Conservation (phyloP, 2,329 filamentous ascomycete species). For the Fragosphaeria purpurea region DNA sequence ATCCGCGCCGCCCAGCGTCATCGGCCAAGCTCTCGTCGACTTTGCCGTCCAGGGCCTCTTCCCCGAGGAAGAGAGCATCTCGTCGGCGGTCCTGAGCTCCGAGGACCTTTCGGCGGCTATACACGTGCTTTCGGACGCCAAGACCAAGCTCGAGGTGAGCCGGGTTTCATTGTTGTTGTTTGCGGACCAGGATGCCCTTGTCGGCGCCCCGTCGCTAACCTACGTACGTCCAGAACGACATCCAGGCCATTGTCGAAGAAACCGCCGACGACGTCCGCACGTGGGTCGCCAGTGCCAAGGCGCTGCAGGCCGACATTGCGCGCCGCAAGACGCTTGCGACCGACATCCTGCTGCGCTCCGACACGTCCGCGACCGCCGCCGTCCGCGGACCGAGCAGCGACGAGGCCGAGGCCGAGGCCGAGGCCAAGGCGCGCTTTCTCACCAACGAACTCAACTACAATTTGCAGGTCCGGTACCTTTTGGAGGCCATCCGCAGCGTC, state of each 20-base stretch:
- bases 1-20: slow-evolving; percentile 2
- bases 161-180: slow-evolving; percentile 2
- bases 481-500: slow-evolving; percentile 44
- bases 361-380: slow-evolving; percentile 47
- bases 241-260: slow-evolving; percentile 66
- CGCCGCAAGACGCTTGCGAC: slow-evolving; percentile 68
- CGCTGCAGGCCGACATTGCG: slow-evolving; percentile 76
- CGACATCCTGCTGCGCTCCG: slow-evolving; percentile 69
- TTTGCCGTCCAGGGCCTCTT: slow-evolving; percentile 43
- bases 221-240: slow-evolving; percentile 44
- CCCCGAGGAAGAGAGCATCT: slow-evolving; percentile 34
- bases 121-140: slow-evolving; percentile 30
- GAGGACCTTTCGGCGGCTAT: slow-evolving; percentile 31
- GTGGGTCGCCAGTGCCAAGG: slow-evolving; percentile 78
- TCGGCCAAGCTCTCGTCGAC: slow-evolving; percentile 51
- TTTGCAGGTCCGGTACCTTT: slow-evolving; percentile 40
- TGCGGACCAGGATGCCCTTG: no score
- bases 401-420: slow-evolving; percentile 42
- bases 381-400: slow-evolving; percentile 27
- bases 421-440: slow-evolving; percentile 46
- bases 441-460: slow-evolving; percentile 49
- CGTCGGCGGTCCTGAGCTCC: slow-evolving; percentile 24
- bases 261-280: slow-evolving; percentile 70
- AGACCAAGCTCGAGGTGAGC: slow-evolving; percentile 33
- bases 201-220: not conserved